Evolutionary conservation across 192 early-diverging fungal genomes (phyloP).

Genomic region (Coemansia sp.): DNA sequence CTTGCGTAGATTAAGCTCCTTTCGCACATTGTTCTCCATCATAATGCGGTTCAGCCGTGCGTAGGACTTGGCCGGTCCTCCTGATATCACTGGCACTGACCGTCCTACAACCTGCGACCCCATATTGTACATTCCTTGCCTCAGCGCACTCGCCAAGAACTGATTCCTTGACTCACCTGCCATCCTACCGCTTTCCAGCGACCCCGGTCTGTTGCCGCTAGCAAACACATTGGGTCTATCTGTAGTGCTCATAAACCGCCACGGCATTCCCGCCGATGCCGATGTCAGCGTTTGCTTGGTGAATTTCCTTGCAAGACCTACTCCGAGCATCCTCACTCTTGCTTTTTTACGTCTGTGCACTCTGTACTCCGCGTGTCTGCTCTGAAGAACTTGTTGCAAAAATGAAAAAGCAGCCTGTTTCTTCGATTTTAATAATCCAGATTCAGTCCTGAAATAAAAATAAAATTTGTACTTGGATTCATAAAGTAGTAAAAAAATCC

Average conservation of each 20-base stretch:
- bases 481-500: not conserved
- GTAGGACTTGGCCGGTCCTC: constrained; percentile 53
- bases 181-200: not conserved
- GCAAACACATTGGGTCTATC: not conserved
- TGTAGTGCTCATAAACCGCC: constrained; percentile 13
- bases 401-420: too few species aligned
- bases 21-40: constrained; percentile 58
- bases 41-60: constrained; percentile 61
- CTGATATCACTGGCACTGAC: constrained; percentile 50
- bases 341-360: not conserved
- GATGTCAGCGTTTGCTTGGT: constrained; percentile 1
- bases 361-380: not conserved
- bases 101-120: constrained; percentile 37
- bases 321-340: constrained; percentile 3
- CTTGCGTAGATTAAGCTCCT: constrained; percentile 57
- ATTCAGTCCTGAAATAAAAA: too few species aligned
- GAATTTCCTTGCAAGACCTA: constrained; percentile 2
- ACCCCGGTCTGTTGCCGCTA: not conserved
- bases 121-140: not conserved
- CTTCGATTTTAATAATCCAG: too few species aligned
- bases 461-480: too few species aligned
- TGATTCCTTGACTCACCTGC: constrained; percentile 8
- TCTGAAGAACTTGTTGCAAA: not conserved
- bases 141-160: constrained; percentile 27
- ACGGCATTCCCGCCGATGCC: not conserved